Base-by-base conservation (phyloP, 768 basidiomycete species). In the Rubroboletus satanas region DNA sequence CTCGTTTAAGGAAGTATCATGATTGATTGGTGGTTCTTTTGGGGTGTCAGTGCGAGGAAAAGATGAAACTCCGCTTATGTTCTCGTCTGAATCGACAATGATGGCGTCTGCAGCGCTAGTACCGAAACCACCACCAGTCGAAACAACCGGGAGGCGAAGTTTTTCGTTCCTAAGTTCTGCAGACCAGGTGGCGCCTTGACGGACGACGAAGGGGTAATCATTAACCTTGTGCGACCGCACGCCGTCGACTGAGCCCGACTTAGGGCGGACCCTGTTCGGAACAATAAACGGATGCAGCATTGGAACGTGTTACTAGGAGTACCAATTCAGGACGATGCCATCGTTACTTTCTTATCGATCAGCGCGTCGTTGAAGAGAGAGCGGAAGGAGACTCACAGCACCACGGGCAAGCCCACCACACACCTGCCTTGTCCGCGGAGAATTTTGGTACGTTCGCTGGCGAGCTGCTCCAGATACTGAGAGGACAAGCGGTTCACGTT, bases 241-340 rank as follows among this genome's bases (percentile, higher is more conserved):
- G n/a, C 5, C 32, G 37, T 23, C 35, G 21, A 48, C 57, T 14
- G 51, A 55, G 31, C 38, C 41, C 38, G 45, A 36, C 43, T 28
- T 33, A 31, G 52, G 39, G 45, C 52, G 55, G 18, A 66, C 56
- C 66, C 62, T 66, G 53, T 49, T 44, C 33, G 47, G 32, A 32
- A 31, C 7, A n/a, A 39, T 70, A 9, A 66, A 50, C 11, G 23
- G 32, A 42, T 48, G 52, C 15, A 49, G 14, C 28, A 31, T 35
- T 10, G 18, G 50, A 44, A 17, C 5, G 32, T 36, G 41, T 38
- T 26, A 46, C 10, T 45, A 14, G 33, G 45, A 45, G 43, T 64
- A 66, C 71, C 71, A 72, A 52, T 69, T 66, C 44, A 71, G 37
- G 39, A 64, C 47, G 26, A 71, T 66, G 2, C 67, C 63, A 21